phyloP scores from a whole-genome alignment of 805 yeast species.

The Brettanomyces bruxellensis region DNA sequence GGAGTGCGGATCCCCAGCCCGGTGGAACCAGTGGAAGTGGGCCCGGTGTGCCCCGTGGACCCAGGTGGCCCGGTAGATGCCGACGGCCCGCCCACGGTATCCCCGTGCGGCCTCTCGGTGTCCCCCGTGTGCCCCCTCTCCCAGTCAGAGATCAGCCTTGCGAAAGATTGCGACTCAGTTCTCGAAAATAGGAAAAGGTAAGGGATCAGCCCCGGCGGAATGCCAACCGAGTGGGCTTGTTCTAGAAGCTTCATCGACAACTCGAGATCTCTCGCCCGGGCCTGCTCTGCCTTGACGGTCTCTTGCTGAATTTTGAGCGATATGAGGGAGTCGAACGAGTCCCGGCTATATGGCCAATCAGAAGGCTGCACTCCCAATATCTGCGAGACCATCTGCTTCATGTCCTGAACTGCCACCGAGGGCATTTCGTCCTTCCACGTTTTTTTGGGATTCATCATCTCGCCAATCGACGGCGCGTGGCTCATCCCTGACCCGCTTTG shows the following conservation, averaged over 20 bases:
- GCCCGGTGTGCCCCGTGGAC: neutral
- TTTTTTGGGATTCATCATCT: neutral
- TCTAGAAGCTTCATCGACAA: constrained; percentile 29
- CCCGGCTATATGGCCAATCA: constrained; percentile 5
- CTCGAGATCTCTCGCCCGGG: constrained; percentile 24
- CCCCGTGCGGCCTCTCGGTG: no score
- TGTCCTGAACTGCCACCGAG: neutral
- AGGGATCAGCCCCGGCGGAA: constrained; percentile 20
- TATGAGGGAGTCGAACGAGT: constrained; percentile 14
- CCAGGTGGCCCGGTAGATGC: neutral
- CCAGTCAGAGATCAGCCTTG: neutral
- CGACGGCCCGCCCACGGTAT: no score
- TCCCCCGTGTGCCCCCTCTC: no score
- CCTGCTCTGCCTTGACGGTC: constrained; percentile 29
- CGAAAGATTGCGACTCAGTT: neutral
- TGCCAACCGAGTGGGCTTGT: constrained; percentile 16
- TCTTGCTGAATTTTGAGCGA: constrained; percentile 34
- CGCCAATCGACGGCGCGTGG: no score
- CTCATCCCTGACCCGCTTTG: no score
- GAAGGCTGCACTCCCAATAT: constrained; percentile 5
- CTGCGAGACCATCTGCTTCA: neutral
- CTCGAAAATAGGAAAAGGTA: constrained; percentile 7
- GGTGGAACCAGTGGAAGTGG: no score
- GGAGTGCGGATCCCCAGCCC: neutral
- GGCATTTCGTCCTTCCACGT: neutral